These are phyloP conservation scores for Hyaloperonospora brassicae DNA, from an alignment of 352 stramenopile genomes.

Conservation along the genomic window DNA sequence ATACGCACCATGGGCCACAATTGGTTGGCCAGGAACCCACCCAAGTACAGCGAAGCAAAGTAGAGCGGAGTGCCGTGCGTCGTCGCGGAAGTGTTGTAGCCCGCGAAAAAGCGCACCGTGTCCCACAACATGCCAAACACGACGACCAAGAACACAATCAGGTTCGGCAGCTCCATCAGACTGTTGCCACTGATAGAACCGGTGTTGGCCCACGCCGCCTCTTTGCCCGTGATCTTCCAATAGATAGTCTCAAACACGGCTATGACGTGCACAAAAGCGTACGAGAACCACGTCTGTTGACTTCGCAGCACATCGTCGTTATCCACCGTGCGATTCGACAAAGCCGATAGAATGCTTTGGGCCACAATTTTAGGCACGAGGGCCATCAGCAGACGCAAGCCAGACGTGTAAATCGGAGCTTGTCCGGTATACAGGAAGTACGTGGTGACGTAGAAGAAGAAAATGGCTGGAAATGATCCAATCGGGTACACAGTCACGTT, in stretches of 20 bases:
- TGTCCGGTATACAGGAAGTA: conserved; percentile 81
- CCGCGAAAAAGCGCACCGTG: conserved; percentile 67
- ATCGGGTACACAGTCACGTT: conserved; percentile 78
- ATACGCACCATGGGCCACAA: conserved; percentile 71
- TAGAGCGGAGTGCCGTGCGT: conserved; percentile 64
- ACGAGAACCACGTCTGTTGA: conserved; percentile 79
- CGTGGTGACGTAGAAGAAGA: conserved; percentile 82
- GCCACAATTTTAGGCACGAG: conserved; percentile 75
- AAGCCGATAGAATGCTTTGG: conserved; percentile 59
- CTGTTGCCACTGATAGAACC: conserved; percentile 48
- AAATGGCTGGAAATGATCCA: conserved; percentile 62
- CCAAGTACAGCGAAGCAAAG: conserved; percentile 72
- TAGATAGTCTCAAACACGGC: conserved; percentile 69
- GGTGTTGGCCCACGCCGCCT: conserved; percentile 76
- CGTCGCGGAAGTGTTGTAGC: conserved; percentile 69
- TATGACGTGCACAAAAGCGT: conserved; percentile 73
- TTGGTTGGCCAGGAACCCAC: conserved; percentile 72
- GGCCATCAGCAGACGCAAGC: conserved; percentile 61
- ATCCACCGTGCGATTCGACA: conserved; percentile 77
- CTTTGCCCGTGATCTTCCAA: conserved; percentile 78
- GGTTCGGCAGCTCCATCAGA: conserved; percentile 62
- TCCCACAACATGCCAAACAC: conserved; percentile 61
- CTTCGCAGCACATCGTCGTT: conserved; percentile 79
- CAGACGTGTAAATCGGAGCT: conserved; percentile 75
- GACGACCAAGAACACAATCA: conserved; percentile 65